phyloP scores from a whole-genome alignment of 108 stramenopile genomes.

The Nitzschia sp. region DNA sequence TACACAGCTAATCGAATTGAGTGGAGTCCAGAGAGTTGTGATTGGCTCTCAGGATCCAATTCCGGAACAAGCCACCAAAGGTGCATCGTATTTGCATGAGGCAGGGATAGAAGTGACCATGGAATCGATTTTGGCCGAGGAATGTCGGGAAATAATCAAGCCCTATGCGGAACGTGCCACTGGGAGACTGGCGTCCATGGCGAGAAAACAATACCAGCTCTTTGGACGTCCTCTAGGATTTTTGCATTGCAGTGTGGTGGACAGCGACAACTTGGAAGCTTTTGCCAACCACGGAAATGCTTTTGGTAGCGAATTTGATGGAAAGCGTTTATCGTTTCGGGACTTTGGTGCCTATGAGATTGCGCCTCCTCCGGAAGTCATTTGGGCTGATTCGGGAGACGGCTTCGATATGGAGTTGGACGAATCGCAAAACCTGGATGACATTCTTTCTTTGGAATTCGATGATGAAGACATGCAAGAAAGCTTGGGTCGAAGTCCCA shows the following conservation, averaged over 20 bases:
- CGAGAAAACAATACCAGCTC: constrained; percentile 57
- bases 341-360: constrained; percentile 85
- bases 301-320: constrained; percentile 82
- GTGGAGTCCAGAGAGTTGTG: constrained; percentile 68
- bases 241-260: constrained; percentile 86
- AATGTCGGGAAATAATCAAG: constrained; percentile 57
- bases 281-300: constrained; percentile 84
- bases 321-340: constrained; percentile 65
- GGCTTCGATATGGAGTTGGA: constrained; percentile 35
- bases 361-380: constrained; percentile 74
- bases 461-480: constrained; percentile 63
- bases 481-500: constrained; percentile 50
- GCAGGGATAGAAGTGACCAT: constrained; percentile 71
- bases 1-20: constrained; percentile 69
- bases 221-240: constrained; percentile 76
- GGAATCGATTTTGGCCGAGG: constrained; percentile 47
- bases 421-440: constrained; percentile 23
- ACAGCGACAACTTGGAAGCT: constrained; percentile 77
- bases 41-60: constrained; percentile 80
- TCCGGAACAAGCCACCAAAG: constrained; percentile 58
- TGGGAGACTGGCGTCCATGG: constrained; percentile 66
- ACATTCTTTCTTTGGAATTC: constrained; percentile 56
- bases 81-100: constrained; percentile 63
- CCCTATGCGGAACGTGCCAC: constrained; percentile 56
- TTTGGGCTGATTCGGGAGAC: constrained; percentile 34